Evolutionary conservation across 1,284 basidiomycete genomes (phyloP).

Genomic region (Pseudomicrostroma phylloplanum): DNA sequence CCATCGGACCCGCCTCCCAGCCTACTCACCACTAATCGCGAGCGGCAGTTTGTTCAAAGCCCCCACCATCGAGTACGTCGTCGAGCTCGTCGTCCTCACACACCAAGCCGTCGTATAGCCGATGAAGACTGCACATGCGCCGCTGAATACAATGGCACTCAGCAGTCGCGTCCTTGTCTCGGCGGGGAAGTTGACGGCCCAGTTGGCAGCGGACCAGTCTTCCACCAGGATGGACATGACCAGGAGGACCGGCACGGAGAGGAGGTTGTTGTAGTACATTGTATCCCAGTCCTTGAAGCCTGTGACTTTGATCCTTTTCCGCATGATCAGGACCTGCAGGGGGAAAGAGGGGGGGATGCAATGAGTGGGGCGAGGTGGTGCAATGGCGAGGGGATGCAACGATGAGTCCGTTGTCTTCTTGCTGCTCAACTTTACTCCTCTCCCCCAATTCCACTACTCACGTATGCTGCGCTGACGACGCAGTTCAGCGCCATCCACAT

Average conservation of each 20-base stretch:
- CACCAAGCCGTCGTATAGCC: slow-evolving; percentile 99
- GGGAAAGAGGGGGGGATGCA: not conserved
- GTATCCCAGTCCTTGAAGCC: slow-evolving; percentile 99
- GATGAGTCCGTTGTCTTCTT: no score
- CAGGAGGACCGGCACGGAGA: slow-evolving; percentile 84
- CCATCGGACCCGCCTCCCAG: not conserved
- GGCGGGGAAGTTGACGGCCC: slow-evolving; percentile 79
- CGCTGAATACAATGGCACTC: slow-evolving; percentile 86
- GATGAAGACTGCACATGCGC: slow-evolving; percentile 92
- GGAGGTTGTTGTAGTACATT: slow-evolving; percentile 98
- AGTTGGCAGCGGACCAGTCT: slow-evolving; percentile 77
- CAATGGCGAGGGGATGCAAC: slow-evolving; percentile 5
- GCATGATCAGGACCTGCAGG: slow-evolving; percentile 79
- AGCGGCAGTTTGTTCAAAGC: slow-evolving; percentile 97
- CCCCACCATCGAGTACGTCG: slow-evolving; percentile 98
- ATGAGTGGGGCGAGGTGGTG: not conserved
- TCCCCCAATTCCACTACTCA: no score
- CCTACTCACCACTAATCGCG: slow-evolving; percentile 54
- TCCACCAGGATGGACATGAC: slow-evolving; percentile 79
- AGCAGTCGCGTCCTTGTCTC: slow-evolving; percentile 74
- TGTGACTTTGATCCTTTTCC: slow-evolving; percentile 93
- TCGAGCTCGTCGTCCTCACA: slow-evolving; percentile 88
- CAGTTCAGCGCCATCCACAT: slow-evolving; percentile 96
- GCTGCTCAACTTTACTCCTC: no score
- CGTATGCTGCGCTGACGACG: slow-evolving; percentile 81